phyloP scores from a whole-genome alignment of 1,139 yeast genomes.

The Geotrichum europaeum region DNA sequence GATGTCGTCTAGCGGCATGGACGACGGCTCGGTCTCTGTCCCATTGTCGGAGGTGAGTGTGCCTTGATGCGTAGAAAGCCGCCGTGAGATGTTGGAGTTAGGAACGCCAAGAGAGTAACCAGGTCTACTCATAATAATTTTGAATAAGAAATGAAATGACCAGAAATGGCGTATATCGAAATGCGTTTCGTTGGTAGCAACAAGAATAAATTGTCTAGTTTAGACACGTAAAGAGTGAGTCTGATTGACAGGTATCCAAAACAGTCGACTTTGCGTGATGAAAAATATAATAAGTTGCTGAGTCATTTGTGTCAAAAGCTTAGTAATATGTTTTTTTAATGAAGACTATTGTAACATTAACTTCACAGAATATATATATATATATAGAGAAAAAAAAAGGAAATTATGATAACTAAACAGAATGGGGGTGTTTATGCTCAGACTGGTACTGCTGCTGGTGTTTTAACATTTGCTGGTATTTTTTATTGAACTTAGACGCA shows the following conservation, averaged over 20 bases:
- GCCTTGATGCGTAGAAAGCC: constrained; percentile 12
- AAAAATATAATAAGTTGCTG: neutral
- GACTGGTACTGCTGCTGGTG: neutral
- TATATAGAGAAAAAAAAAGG: neutral
- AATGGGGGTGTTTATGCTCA: neutral
- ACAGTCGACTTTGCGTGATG: neutral
- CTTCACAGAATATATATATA: neutral
- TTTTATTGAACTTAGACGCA: constrained; percentile 23
- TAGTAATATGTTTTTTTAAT: neutral
- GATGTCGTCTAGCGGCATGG: constrained; percentile 11
- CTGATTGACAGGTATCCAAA: neutral
- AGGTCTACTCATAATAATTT: constrained; percentile 7
- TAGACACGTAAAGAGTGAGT: neutral
- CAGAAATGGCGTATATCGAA: neutral
- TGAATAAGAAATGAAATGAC: neutral
- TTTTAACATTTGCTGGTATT: neutral
- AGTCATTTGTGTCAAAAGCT: neutral
- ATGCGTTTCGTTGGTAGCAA: neutral
- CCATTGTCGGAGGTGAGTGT: neutral
- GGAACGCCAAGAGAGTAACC: constrained; percentile 10
- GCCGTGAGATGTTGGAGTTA: constrained; percentile 13
- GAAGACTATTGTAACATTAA: neutral
- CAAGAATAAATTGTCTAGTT: neutral
- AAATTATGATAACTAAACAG: neutral
- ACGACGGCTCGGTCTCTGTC: neutral